Evolutionary conservation across 495 filamentous ascomycete species (phyloP), one percentile per base, ranked within the genome.

Genomic region (Elasticomyces elasticus): DNA sequence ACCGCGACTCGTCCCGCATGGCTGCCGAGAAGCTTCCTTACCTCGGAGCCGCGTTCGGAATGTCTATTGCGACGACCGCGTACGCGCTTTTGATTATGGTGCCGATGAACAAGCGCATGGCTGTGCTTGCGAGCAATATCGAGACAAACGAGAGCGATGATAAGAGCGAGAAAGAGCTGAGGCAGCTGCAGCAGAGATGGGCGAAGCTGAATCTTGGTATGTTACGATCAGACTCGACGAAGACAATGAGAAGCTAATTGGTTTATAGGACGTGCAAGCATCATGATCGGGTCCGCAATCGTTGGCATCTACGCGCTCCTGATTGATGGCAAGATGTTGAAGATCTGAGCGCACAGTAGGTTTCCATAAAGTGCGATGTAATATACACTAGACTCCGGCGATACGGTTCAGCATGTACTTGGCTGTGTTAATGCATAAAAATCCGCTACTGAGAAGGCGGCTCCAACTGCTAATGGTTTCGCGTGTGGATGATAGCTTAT

Each of bases 41-140:
- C 22, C 23, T 51, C 15, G 51, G 17, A 1, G n/a, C 45, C 11
- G 25, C 40, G 6, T 27, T 51, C 20, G 58, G 22, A 4, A 9
- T 57, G 11, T 42, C 31, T 38, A 13, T 42, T 7, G 48, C 54
- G 9, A 56, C 58, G 13, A 61, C 58, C 0, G 58, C 54, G 47
- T 61, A 58, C 26, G 58, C 58, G 19, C 41, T 56, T 24, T 12
- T 27, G n/a, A 58, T 61, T 40, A 61, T 61, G 58, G 58, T 61
- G 47, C 58, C 57, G 11, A 53, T 52, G 47, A 56, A 61, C 41
- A 52, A 46, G 50, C 46, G 58, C 17, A 57, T 61, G 53, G 49
- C 30, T 7, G 35, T 44, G 24, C 13, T 61, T 13, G 58, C 58
- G 37, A 37, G 17, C 11, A 49, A 58, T 13, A 13, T 56, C 12